These are phyloP conservation scores for Kodamaea derodonti DNA, from an alignment of 1,139 yeast species.

Conservation along the genomic window DNA sequence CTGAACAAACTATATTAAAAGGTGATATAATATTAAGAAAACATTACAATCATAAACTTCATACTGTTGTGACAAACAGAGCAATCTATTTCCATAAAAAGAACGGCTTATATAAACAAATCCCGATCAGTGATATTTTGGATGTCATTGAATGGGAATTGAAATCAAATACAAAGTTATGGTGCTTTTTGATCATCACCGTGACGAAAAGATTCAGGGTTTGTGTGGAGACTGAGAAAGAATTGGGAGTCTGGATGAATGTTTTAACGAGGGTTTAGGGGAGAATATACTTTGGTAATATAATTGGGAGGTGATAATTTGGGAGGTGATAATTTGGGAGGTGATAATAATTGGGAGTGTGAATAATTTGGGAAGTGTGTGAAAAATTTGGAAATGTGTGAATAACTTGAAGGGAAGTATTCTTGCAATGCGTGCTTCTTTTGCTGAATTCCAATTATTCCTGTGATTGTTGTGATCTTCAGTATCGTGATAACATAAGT, in stretches of 20 bases:
- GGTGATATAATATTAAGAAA: conserved; percentile 21
- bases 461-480: too few relatives aligned
- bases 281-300: background rate
- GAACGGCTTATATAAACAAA: conserved; percentile 19
- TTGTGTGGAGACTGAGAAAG: conserved; percentile 44
- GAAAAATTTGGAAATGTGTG: too few relatives aligned
- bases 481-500: too few relatives aligned
- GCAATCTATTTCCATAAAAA: conserved; percentile 39
- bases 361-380: too few relatives aligned
- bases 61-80: conserved; percentile 41
- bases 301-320: too few relatives aligned
- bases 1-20: conserved; percentile 3
- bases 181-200: conserved; percentile 49
- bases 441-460: too few relatives aligned
- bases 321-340: too few relatives aligned
- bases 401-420: too few relatives aligned
- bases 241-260: conserved; percentile 20
- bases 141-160: conserved; percentile 56
- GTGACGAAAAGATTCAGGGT: conserved; percentile 43
- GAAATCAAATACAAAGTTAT: conserved; percentile 36
- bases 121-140: conserved; percentile 34
- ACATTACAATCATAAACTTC: conserved; percentile 38
- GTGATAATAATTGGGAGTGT: too few relatives aligned
- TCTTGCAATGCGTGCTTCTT: too few relatives aligned
- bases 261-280: background rate